phyloP scores from a whole-genome alignment of 768 basidiomycete species.

The Auricularia sp. region DNA sequence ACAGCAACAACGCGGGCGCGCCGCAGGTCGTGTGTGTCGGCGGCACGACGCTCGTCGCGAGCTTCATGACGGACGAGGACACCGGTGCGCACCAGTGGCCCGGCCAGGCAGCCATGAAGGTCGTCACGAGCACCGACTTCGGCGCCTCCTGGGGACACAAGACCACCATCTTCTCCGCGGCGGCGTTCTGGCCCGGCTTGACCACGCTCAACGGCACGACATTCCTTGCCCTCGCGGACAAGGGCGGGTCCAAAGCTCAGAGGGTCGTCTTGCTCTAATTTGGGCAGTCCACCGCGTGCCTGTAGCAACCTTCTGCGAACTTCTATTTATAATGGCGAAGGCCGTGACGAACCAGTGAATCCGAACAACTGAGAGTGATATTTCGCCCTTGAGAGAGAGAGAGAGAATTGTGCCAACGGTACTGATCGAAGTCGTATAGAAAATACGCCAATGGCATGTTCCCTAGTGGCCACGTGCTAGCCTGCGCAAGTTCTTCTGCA shows the following conservation, averaged over 20 bases:
- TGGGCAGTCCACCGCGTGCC: no score
- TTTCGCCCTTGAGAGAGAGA: no score
- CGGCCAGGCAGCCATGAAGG: neutral
- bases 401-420: no score
- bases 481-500: no score
- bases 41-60: neutral
- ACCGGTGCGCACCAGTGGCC: neutral
- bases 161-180: neutral
- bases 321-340: no score
- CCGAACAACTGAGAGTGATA: no score
- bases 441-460: no score
- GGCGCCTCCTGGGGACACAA: neutral
- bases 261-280: neutral
- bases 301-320: no score
- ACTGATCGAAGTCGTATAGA: no score
- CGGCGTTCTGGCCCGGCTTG: neutral
- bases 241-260: neutral
- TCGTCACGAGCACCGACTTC: neutral
- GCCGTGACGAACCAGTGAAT: no score
- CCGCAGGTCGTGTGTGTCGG: neutral
- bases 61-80: slow-evolving; percentile 3
- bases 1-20: neutral
- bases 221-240: neutral
- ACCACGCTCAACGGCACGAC: neutral
- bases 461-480: no score